Percentiles rank a stretch among this genome's conserved stretches.
phyloP scores from a whole-genome alignment of 495 filamentous ascomycete genomes.

The Apodospora peruviana region DNA sequence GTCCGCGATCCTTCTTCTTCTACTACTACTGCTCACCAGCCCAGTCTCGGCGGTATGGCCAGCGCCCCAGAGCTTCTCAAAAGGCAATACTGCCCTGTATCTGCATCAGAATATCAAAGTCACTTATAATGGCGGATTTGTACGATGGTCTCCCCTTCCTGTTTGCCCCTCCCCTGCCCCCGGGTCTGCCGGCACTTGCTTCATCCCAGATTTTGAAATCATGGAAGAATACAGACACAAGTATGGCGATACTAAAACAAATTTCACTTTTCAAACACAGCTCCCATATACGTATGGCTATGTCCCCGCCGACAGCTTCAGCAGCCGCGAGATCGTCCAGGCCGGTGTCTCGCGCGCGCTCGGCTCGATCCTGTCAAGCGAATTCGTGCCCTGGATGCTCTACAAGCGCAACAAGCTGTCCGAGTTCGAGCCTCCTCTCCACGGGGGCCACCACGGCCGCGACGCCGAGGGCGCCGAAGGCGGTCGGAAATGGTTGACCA shows the following conservation, averaged over 20 bases:
- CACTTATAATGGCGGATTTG: slow-evolving; percentile 50
- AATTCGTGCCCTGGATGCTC: slow-evolving; percentile 73
- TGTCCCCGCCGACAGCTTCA: slow-evolving; percentile 25
- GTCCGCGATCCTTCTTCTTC: slow-evolving; percentile 19
- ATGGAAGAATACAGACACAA: too few relatives aligned
- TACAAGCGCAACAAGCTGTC: slow-evolving; percentile 47
- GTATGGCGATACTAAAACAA: too few relatives aligned
- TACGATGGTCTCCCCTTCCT: slow-evolving; percentile 34
- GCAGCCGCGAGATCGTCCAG: slow-evolving; percentile 44
- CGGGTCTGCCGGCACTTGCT: too few relatives aligned
- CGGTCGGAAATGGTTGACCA: slow-evolving; percentile 48
- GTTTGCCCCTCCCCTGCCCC: slow-evolving; percentile 3
- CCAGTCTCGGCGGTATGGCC: slow-evolving; percentile 55
- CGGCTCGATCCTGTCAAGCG: slow-evolving; percentile 51
- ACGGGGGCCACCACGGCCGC: slow-evolving; percentile 33
- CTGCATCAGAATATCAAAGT: slow-evolving; percentile 47
- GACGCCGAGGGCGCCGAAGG: too few relatives aligned
- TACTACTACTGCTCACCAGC: slow-evolving; percentile 27
- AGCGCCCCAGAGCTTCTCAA: slow-evolving; percentile 44
- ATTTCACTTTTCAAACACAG: slow-evolving; percentile 30
- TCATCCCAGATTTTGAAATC: too few relatives aligned
- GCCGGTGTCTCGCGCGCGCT: slow-evolving; percentile 41
- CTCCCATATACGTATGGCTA: slow-evolving; percentile 39
- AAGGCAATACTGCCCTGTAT: slow-evolving; percentile 50
- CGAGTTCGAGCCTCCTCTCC: slow-evolving; percentile 54